These are phyloP conservation scores for Sporothrix humicola DNA, from an alignment of 2,329 filamentous ascomycete species.

Conservation along the genomic window DNA sequence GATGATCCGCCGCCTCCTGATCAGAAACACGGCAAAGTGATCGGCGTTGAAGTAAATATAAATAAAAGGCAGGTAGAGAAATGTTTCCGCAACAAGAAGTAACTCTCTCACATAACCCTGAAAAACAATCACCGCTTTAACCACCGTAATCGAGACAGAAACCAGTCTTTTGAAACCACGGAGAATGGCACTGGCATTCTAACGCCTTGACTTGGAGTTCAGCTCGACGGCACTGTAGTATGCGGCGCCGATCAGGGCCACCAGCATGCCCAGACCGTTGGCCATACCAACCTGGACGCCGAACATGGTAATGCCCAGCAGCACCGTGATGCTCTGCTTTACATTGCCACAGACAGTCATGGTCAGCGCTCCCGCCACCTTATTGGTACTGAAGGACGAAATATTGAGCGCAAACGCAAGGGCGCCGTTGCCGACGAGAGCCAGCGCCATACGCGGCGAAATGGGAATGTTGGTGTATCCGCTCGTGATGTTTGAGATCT, in stretches of 20 bases:
- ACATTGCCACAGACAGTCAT: constrained; percentile 65
- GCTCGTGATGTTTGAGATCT: constrained; percentile 47
- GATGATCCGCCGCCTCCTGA: no score
- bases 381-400: constrained; percentile 63
- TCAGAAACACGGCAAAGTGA: no score
- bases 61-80: no score
- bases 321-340: constrained; percentile 62
- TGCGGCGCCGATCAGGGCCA: constrained; percentile 60
- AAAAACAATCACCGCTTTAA: no score
- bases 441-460: constrained; percentile 43
- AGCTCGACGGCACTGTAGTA: constrained; percentile 64
- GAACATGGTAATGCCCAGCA: constrained; percentile 60
- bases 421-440: constrained; percentile 57
- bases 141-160: no score
- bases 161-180: not conserved
- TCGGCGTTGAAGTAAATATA: no score
- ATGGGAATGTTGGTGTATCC: constrained; percentile 24
- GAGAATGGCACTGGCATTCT: not conserved
- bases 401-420: constrained; percentile 63
- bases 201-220: constrained; percentile 33
- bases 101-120: no score
- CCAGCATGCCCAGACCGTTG: constrained; percentile 61
- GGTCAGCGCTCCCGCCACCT: constrained; percentile 60
- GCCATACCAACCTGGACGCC: constrained; percentile 55
- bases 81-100: no score